Evolutionary conservation across 257 asterid species (phyloP).

Genomic region (Forsythia viridissima): DNA sequence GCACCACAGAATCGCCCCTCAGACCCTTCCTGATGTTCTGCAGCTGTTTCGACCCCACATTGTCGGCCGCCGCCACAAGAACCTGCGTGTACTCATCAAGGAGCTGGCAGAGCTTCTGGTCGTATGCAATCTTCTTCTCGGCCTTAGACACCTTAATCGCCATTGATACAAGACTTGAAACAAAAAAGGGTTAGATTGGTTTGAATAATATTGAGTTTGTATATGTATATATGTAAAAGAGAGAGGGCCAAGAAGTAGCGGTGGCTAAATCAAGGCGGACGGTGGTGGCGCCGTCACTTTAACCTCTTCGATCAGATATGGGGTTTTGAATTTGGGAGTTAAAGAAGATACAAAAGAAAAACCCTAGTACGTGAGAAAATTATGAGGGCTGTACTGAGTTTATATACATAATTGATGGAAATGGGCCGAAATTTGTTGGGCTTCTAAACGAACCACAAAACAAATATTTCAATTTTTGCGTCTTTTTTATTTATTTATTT

Average conservation of each 20-base stretch:
- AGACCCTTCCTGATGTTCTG: conserved; percentile 80
- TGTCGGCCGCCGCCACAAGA: conserved; percentile 72
- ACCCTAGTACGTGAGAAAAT: neutral
- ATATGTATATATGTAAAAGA: neutral
- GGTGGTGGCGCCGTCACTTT: conserved; percentile 8
- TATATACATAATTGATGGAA: neutral
- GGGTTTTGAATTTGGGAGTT: neutral
- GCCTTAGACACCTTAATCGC: conserved; percentile 65
- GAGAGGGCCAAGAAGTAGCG: neutral
- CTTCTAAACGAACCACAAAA: too few relatives aligned
- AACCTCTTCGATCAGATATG: neutral
- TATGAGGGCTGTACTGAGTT: neutral
- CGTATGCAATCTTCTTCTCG: conserved; percentile 82
- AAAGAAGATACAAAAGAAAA: neutral
- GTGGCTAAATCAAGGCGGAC: conserved; percentile 8
- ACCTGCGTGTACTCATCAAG: conserved; percentile 84
- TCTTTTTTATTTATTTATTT: too few relatives aligned
- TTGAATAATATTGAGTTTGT: neutral
- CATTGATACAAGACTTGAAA: conserved; percentile 35
- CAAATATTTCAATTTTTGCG: too few relatives aligned
- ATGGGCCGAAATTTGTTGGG: too few relatives aligned
- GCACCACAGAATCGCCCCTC: conserved; percentile 80
- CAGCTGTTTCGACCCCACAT: conserved; percentile 89
- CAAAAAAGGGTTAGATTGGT: neutral
- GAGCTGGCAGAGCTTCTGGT: conserved; percentile 68